Percentiles rank a stretch among this genome's conserved stretches.
Evolutionary conservation across 495 filamentous ascomycete species (phyloP).

Genomic region (Clohesyomyces aquaticus): DNA sequence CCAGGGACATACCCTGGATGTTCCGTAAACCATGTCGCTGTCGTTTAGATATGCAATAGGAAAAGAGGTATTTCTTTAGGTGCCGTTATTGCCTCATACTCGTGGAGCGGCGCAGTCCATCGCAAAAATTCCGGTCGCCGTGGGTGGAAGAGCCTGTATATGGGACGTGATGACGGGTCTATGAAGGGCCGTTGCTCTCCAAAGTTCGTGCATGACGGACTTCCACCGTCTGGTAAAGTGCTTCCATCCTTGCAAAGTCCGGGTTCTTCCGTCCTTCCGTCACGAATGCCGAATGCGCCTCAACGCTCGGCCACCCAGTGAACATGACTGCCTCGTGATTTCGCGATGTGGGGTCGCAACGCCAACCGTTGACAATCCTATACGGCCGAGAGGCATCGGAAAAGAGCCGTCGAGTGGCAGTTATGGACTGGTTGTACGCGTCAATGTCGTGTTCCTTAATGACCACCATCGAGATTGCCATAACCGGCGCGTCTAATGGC

Average conservation of each 20-base stretch:
- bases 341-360: conserved; percentile 27
- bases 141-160: no score
- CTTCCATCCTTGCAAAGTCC: conserved; percentile 15
- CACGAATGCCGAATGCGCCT: conserved; percentile 29
- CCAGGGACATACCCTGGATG: no score
- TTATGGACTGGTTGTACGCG: conserved; percentile 17
- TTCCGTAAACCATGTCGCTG: no score
- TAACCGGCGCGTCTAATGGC: conserved; percentile 34
- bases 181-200: conserved; percentile 8
- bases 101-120: no score
- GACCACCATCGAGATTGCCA: conserved; percentile 28
- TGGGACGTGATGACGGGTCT: no score
- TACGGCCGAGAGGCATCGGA: conserved; percentile 21
- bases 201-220: conserved; percentile 23
- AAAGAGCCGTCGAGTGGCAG: conserved; percentile 5
- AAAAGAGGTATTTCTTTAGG: no score
- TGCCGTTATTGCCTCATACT: no score
- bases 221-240: conserved; percentile 12
- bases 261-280: conserved; percentile 8
- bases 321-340: conserved; percentile 30
- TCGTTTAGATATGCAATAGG: no score
- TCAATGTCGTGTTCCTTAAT: conserved; percentile 16
- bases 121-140: no score
- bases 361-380: conserved; percentile 30
- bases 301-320: conserved; percentile 28